Base-by-base conservation (phyloP, 306 rosid genomes). In the Cyclanthera cordifolia region DNA sequence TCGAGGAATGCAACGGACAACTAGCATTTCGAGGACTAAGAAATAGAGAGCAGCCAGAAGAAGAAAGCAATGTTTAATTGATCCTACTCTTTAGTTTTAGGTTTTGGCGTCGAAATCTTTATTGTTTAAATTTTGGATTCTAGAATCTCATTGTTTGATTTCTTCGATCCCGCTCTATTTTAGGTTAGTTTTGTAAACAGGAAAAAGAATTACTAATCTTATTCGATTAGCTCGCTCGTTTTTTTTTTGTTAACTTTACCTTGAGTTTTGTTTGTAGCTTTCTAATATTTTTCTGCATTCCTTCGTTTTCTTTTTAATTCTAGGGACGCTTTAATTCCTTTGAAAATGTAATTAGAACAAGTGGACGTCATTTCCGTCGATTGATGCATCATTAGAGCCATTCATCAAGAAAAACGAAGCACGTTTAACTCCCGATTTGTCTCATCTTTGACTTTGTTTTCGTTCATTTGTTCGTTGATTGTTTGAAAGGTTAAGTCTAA, bases 51-150 rank as follows among this genome's bases (percentile, higher is more conserved):
- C 20, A 24, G 20, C 37, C 4, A 45, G 70, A 45, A 65, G 48
- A 50, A n/a, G 67, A 43, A 21, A 50, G 73, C 49, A 73, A 74
- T 68, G 65, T 68, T 67, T 45, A 49, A 78, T 72, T 82, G 77
- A 83, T 64, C 79, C 76, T 56, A 25, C 77, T 75, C 76, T 15
- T 32, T 73, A 63, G 30, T 72, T 73, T 78, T 81, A 71, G 78
- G 88, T 73, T 52, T 30, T 72, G 9, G 19, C 6, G 48, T 39
- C 80, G 74, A 77, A 79, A 83, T 74, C 50, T 37, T 70, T 13
- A n/a, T 9, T 9, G 63, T 24, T 61, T 24, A 48, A n/a, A 61
- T 73, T 28, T 53, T 48, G 49, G 28, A 52, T 69, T 60, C 61
- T 75, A 49, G 53, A 24, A 45, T 74, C 43, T 51, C 57, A 72